A percentile compares a stretch with the other conserved stretches of the same genome.
These are phyloP conservation scores for Didymosphaeria variabile DNA, from an alignment of 2,329 filamentous ascomycete genomes.

Conservation along the genomic window DNA sequence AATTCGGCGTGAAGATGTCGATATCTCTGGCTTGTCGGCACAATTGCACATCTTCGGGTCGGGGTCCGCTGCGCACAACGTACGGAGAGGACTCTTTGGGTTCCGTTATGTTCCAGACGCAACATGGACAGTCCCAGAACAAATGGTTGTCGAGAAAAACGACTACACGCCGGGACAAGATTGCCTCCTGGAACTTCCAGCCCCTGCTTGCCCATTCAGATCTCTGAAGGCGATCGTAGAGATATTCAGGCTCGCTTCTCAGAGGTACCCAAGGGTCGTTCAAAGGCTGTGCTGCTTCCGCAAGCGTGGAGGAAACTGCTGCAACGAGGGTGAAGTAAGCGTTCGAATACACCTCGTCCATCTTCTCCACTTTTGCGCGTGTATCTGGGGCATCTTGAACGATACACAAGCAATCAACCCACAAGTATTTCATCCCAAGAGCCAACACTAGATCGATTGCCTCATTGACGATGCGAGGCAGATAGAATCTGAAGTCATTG, in stretches of 20 bases:
- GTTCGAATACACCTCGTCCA: constrained; percentile 19
- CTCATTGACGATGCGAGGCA: not conserved
- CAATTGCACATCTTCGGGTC: not conserved
- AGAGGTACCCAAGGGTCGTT: no score
- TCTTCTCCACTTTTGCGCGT: constrained; percentile 17
- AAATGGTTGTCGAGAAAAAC: constrained; percentile 12
- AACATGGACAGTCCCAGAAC: not conserved
- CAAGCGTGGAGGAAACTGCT: constrained; percentile 11
- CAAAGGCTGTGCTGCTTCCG: not conserved
- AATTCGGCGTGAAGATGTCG: constrained; percentile 15
- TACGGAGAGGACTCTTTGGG: not conserved
- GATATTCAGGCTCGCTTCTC: not conserved
- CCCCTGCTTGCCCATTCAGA: constrained; percentile 21
- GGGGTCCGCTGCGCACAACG: not conserved
- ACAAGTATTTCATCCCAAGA: constrained; percentile 18
- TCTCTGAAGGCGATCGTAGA: constrained; percentile 7
- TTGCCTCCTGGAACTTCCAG: constrained; percentile 23
- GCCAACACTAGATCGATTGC: constrained; percentile 15
- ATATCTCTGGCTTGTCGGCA: not conserved
- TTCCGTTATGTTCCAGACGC: not conserved
- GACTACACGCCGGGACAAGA: constrained; percentile 18
- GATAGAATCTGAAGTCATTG: not conserved
- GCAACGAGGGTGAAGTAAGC: constrained; percentile 24
- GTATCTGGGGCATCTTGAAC: constrained; percentile 17
- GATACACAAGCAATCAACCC: constrained; percentile 21